A percentile compares a stretch with the other conserved stretches of the same genome.
Evolutionary conservation across 768 basidiomycete genomes (phyloP).

Genomic region (Mycena leptocephala): DNA sequence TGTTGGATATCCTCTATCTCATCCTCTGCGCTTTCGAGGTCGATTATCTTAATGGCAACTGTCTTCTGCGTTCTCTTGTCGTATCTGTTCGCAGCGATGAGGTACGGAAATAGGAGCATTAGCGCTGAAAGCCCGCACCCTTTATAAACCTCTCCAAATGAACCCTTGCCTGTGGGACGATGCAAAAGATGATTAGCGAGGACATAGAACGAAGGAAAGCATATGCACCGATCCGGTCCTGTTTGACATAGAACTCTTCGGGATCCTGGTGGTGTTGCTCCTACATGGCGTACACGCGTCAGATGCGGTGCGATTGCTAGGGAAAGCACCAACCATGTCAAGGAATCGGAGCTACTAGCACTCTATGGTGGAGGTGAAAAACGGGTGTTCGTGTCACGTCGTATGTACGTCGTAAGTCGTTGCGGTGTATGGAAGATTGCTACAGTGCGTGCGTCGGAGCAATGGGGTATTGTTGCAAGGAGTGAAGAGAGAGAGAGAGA

Average conservation of each 20-base stretch:
- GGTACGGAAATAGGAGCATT: constrained; percentile 25
- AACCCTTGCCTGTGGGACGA: constrained; percentile 86
- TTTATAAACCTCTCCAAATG: constrained; percentile 99
- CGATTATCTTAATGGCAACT: constrained; percentile 99
- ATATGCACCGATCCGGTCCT: constrained; percentile 92
- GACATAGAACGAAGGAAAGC: constrained; percentile 21
- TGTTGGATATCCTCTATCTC: constrained; percentile 99
- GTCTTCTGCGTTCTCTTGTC: constrained; percentile 97
- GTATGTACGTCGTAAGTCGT: constrained; percentile 52
- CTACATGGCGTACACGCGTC: constrained; percentile 53
- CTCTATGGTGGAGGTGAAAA: constrained; percentile 30
- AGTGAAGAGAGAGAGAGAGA: neutral
- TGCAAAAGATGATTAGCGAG: constrained; percentile 31
- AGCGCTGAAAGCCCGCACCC: constrained; percentile 69
- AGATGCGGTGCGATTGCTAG: constrained; percentile 46
- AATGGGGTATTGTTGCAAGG: constrained; percentile 1
- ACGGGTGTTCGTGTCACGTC: constrained; percentile 52
- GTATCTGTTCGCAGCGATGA: constrained; percentile 70
- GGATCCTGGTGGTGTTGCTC: constrained; percentile 88
- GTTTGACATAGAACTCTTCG: constrained; percentile 96
- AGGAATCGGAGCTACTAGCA: constrained; percentile 20
- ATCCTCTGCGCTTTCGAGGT: constrained; percentile 98
- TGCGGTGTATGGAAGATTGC: constrained; percentile 3
- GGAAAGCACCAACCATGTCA: constrained; percentile 45
- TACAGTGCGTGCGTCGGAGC: neutral